Percentiles rank a stretch among this genome's conserved stretches.
Conservation (phyloP, 768 basidiomycete species). For the Lactarius deliciosus region DNA sequence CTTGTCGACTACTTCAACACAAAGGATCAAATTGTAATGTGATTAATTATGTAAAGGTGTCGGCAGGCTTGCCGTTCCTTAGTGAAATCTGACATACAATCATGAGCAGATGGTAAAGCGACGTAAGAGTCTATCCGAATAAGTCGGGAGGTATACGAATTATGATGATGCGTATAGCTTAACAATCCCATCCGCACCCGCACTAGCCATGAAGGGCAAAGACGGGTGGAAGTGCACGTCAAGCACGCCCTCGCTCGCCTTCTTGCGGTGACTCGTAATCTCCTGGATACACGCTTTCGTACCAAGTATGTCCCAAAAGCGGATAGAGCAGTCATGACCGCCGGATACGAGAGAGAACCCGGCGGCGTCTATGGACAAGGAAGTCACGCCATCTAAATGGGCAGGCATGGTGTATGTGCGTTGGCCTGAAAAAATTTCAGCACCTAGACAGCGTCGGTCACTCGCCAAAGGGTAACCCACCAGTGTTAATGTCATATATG, state of each 20-base stretch:
- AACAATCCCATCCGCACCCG: conserved; percentile 94
- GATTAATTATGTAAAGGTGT: conserved; percentile 4
- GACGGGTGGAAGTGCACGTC: conserved; percentile 83
- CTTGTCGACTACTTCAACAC: neutral
- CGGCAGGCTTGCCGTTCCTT: conserved; percentile 1
- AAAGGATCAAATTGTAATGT: neutral
- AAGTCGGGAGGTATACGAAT: conserved; percentile 28
- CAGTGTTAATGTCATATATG: conserved; percentile 81
- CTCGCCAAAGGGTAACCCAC: conserved; percentile 43
- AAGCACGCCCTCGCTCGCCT: conserved; percentile 87
- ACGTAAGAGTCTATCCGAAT: conserved; percentile 15
- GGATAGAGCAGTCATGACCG: conserved; percentile 90
- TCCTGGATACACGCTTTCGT: conserved; percentile 85
- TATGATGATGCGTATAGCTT: conserved; percentile 88
- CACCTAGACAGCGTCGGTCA: neutral
- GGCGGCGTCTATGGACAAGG: conserved; percentile 82
- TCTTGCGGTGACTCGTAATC: conserved; percentile 83
- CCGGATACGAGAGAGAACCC: conserved; percentile 87
- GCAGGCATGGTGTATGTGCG: conserved; percentile 89
- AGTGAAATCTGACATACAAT: conserved; percentile 20
- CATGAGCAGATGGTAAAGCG: conserved; percentile 23
- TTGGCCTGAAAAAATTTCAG: conserved; percentile 50
- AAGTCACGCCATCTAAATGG: conserved; percentile 90
- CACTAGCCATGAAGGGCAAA: conserved; percentile 85
- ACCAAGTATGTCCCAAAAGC: conserved; percentile 91